These are phyloP conservation scores for Megacollybia platyphylla DNA, from an alignment of 1,284 basidiomycete genomes.

Conservation along the genomic window DNA sequence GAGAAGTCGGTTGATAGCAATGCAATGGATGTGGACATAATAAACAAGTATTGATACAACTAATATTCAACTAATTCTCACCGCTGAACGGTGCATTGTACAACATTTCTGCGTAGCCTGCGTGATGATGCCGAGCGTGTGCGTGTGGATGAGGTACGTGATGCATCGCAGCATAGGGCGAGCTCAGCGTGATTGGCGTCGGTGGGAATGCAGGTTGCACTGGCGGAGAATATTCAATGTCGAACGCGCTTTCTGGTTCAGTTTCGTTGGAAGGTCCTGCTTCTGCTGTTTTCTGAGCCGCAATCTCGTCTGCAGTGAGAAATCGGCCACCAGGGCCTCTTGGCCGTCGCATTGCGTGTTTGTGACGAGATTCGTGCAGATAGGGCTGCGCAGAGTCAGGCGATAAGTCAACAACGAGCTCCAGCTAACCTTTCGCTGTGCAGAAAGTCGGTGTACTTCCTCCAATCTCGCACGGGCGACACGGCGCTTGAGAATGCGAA, in stretches of 20 bases:
- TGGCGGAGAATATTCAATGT: conserved; percentile 1
- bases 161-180: conserved; percentile 36
- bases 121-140: conserved; percentile 54
- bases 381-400: conserved; percentile 59
- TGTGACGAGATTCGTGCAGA: conserved; percentile 93
- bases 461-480: conserved; percentile 81
- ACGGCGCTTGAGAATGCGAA: conserved; percentile 88
- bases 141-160: conserved; percentile 68
- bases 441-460: conserved; percentile 83
- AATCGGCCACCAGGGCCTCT: conserved; percentile 95
- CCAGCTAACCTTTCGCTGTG: conserved; percentile 72
- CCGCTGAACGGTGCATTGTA: background rate
- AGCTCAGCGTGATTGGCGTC: conserved; percentile 9
- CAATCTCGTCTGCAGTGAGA: conserved; percentile 90
- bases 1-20: conserved; percentile 22
- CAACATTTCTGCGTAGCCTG: conserved; percentile 5
- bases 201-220: background rate
- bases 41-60: background rate
- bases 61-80: conserved; percentile 6
- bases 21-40: conserved; percentile 47
- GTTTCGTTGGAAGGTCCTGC: conserved; percentile 19
- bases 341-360: conserved; percentile 94
- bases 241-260: conserved; percentile 10
- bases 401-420: background rate
- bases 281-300: conserved; percentile 49